These are phyloP conservation scores for Fusarium clavum DNA, from an alignment of 2,329 filamentous ascomycete genomes.

Conservation along the genomic window DNA sequence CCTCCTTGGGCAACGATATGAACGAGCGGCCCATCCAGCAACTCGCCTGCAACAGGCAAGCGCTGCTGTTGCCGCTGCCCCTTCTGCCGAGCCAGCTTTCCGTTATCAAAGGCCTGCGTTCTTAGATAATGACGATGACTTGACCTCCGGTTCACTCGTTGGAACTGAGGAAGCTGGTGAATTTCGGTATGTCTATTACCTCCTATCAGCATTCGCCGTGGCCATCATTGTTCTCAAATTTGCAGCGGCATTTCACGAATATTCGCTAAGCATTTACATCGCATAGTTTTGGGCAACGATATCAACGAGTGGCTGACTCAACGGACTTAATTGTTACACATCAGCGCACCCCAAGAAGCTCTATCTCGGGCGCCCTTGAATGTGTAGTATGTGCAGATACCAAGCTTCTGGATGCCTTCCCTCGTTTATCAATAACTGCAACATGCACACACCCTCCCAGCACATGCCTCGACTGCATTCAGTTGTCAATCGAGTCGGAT, in stretches of 20 bases:
- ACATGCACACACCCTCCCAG: slow-evolving; percentile 50
- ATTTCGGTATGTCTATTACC: slow-evolving; percentile 45
- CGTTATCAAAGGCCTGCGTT: slow-evolving; percentile 36
- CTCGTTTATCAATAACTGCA: slow-evolving; percentile 49
- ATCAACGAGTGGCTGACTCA: slow-evolving; percentile 46
- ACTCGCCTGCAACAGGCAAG: slow-evolving; percentile 21
- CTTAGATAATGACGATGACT: slow-evolving; percentile 40
- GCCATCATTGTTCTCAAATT: background rate
- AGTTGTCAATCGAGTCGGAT: slow-evolving; percentile 51
- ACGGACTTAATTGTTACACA: slow-evolving; percentile 49
- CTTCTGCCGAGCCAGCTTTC: slow-evolving; percentile 25
- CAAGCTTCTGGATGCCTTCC: slow-evolving; percentile 49
- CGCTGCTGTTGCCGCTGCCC: slow-evolving; percentile 19
- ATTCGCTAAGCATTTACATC: slow-evolving; percentile 15
- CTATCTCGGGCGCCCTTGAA: slow-evolving; percentile 44
- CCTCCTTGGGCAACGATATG: background rate
- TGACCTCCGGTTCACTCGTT: slow-evolving; percentile 8
- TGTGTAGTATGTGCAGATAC: slow-evolving; percentile 54
- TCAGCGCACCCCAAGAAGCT: slow-evolving; percentile 43
- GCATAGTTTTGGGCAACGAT: slow-evolving; percentile 51
- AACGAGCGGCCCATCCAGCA: background rate
- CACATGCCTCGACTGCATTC: slow-evolving; percentile 52
- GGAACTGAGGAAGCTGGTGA: slow-evolving; percentile 46
- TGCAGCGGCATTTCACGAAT: background rate
- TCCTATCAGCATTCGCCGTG: too few relatives aligned